Evolutionary conservation across 768 basidiomycete species (phyloP), one percentile per base, ranked within the genome.

Genomic region (Boletus edulis): DNA sequence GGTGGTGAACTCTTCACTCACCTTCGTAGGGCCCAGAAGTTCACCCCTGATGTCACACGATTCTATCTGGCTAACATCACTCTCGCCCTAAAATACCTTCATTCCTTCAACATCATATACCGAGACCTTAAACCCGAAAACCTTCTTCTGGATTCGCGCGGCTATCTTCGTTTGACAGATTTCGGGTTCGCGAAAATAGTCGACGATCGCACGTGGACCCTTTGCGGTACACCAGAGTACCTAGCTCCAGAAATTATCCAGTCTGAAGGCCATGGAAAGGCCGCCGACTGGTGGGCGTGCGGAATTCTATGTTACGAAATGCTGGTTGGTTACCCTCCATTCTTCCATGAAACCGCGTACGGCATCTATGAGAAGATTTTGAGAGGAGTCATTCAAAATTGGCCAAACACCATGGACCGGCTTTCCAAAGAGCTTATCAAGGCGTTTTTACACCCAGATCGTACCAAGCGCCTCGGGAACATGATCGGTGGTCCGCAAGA

Each of bases 261-360:
- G 66, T 94, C 92, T 7, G 94, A 96, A 58, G 97, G 97, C 12
- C 97, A 99, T 72, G 94, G 94, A 12, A 96, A 97, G 71, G 94
- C 95, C 10, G 95, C 94, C 7, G 96, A 99, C 69, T 99, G 94
- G 94, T 99, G 97, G 97, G 96, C 97, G 10, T 89, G 94, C 64
- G 97, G 97, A 18, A 91, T 98, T 44, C 78, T 99, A 35, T 93
- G 91, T 70, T 99, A 96, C 70, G 97, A 99, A 71, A 98, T 98
- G 94, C 83, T 99, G 42, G 96, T 96, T 32, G 97, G 97, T 2
- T 98, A 96, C 67, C 95, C 96, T 27, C 97, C 97, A 20, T 99
- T 98, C 80, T 98, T 93, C 72, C 94, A 98, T 67, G 92, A 97
- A 70, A 92, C 93, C n/a, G 88, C 95, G 0, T 91, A 96, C 71